Percentiles rank a stretch among this genome's conserved stretches.
phyloP scores from a whole-genome alignment of 257 asterid species.

The Solanum chiquidenum region DNA sequence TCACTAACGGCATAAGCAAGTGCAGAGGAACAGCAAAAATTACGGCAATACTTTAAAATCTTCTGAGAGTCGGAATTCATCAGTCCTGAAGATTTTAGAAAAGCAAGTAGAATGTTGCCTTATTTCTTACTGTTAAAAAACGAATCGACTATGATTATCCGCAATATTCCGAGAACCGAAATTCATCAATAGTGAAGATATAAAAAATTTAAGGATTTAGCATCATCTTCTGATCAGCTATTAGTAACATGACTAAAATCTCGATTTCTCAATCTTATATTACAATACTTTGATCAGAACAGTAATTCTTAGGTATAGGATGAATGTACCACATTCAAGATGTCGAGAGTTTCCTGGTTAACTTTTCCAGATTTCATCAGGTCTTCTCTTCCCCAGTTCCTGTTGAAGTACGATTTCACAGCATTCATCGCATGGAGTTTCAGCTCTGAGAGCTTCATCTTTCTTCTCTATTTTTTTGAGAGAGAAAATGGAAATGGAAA shows the following conservation, averaged over 20 bases:
- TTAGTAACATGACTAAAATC: neutral
- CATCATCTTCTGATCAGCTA: neutral
- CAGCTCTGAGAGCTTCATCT: neutral
- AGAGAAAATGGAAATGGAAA: neutral
- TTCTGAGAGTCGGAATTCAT: neutral
- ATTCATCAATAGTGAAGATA: neutral
- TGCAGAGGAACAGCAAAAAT: neutral
- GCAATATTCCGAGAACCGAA: neutral
- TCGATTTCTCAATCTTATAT: neutral
- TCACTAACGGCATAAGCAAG: neutral
- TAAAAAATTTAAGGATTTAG: neutral
- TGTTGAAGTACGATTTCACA: neutral
- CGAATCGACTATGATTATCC: neutral
- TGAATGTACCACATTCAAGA: neutral
- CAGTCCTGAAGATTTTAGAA: neutral
- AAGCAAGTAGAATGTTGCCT: neutral
- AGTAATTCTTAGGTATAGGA: neutral
- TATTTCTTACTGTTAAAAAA: neutral
- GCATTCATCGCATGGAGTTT: neutral
- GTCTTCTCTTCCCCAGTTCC: neutral
- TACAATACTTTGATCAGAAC: neutral
- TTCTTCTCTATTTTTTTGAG: neutral
- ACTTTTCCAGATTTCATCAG: neutral
- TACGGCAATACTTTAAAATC: neutral
- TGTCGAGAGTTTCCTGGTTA: neutral